Evolutionary conservation across 163 green algal species (phyloP), one percentile per base, ranked within the genome.

Genomic region (Scenedesmus sp.): DNA sequence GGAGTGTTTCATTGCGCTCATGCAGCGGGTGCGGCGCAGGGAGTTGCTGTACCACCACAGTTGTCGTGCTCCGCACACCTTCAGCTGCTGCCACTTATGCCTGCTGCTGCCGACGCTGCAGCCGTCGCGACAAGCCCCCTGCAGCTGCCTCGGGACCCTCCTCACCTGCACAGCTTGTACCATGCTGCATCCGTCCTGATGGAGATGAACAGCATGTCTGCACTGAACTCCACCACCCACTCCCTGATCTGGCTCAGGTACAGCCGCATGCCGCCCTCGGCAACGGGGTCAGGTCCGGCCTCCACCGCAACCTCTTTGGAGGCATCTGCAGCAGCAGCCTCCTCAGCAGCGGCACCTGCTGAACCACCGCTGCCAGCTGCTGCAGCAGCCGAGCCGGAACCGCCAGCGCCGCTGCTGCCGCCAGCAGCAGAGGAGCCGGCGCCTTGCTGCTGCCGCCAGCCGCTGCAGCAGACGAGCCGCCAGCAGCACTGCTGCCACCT

Each of bases 121-220:
- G 22, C 49, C 49, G 49, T 13, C n/a, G n/a, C n/a, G n/a, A n/a
- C 59, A 35, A 18, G 59, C 59, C 59, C 24, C 22, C 33, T 33
- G 24, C 22, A 3, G 12, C 2, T 33, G 22, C 37, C 26, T 35
- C 13, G 12, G 42, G 15, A 51, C 59, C 33, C 37, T 83, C 33
- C 94, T 89, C 85, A 96, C 94, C 90, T 93, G 61, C 95, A 92
- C 59, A 99, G 94, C 76, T 96, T 95, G 95, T 99, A 99, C 97
- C 96, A 99, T 9, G 95, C 97, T 24, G 96, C 95, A 89, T 99
- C 97, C 2, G 98, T 99, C 35, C 97, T 94, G 56, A 99, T 94
- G 89, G 94, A 97, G 90, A 99, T 97, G 94, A 98, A 98, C 35
- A 99, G 94, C 95, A 96, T 96, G 92, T 98, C 98, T 24, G 94